phyloP scores from a whole-genome alignment of 345 rosid genomes.

The Lenwebbia sp. region DNA sequence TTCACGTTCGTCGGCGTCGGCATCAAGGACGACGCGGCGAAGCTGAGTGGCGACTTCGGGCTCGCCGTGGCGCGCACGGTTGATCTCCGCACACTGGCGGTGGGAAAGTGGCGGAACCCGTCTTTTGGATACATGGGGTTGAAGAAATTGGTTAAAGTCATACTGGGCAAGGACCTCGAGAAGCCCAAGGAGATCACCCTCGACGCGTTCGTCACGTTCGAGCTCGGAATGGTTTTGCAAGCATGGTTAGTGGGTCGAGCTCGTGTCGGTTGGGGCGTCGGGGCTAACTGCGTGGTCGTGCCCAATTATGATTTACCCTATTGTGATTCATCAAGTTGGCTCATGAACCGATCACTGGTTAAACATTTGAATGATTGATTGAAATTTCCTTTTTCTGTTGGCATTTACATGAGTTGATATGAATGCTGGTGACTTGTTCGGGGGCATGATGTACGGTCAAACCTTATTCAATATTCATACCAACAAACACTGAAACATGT shows the following conservation, averaged over 20 bases:
- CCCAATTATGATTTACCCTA: not conserved
- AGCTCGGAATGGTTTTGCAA: not conserved
- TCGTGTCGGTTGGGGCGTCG: not conserved
- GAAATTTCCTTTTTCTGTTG: too few relatives aligned
- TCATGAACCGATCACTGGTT: not conserved
- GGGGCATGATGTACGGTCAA: too few relatives aligned
- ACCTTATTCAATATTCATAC: too few relatives aligned
- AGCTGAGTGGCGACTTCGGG: constrained; percentile 9
- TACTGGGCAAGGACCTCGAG: not conserved
- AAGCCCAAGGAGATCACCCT: not conserved
- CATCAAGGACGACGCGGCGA: constrained; percentile 7
- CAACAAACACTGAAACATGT: not conserved
- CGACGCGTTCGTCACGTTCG: not conserved
- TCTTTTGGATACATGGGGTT: not conserved
- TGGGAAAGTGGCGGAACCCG: not conserved
- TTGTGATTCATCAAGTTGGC: not conserved
- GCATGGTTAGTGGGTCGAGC: not conserved
- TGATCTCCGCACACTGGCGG: constrained; percentile 8
- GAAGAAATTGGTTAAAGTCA: not conserved
- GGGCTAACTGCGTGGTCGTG: not conserved
- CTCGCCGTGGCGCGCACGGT: not conserved
- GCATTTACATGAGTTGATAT: not conserved
- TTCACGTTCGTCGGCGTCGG: constrained; percentile 11
- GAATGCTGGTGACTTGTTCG: not conserved
- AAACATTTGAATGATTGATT: not conserved